Base-by-base conservation (phyloP, 2,329 filamentous ascomycete genomes). In the Metarhizium brunneum region DNA sequence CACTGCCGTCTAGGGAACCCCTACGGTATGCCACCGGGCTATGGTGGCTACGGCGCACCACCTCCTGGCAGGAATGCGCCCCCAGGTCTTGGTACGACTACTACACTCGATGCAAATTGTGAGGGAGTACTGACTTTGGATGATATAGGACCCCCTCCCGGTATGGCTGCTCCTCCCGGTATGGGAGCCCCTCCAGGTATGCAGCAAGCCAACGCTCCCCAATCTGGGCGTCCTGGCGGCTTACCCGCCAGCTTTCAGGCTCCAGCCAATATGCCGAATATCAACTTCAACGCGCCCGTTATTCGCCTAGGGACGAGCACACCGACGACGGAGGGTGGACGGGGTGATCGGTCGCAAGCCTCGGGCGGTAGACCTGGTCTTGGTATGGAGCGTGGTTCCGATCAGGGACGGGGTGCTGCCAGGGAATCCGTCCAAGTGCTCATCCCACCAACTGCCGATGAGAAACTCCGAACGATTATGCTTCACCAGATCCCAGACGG, bases 261-360 rank as follows among this genome's bases (percentile, higher is more conserved):
- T 51, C 92, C 92, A 10, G 78, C 88, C 52, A 96, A 94, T 68
- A 89, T 96, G 81, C 91, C 92, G 53, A 95, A 95, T 70, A 96
- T 99, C 77, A 96, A 99, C 76, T 96, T 97, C 77, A 95, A 89
- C 66, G 94, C 94, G 40, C 92, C 92, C 56, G 91, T 97, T 58
- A 97, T 99, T 67, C 88, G 94, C 55, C 81, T 99, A 49, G 94
- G 92, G 47, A 92, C 91, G 13, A 82, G 81, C n/a, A 90, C 90
- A 66, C 76, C 85, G 30, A 68, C 71, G 11, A 3, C 54, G 6
- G 66, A 70, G 63, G 30, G 69, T 25, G 74, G 77, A 18, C 72
- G 78, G 53, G 75, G 72, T 60, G 80, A 82, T 25, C 54, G 56
- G 16, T 47, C 50, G 35, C 56, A 58, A 20, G 48, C 29, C 38